Percentiles rank a stretch among this genome's conserved stretches.
phyloP scores from a whole-genome alignment of 805 yeast species.

The Priceomyces castillae region DNA sequence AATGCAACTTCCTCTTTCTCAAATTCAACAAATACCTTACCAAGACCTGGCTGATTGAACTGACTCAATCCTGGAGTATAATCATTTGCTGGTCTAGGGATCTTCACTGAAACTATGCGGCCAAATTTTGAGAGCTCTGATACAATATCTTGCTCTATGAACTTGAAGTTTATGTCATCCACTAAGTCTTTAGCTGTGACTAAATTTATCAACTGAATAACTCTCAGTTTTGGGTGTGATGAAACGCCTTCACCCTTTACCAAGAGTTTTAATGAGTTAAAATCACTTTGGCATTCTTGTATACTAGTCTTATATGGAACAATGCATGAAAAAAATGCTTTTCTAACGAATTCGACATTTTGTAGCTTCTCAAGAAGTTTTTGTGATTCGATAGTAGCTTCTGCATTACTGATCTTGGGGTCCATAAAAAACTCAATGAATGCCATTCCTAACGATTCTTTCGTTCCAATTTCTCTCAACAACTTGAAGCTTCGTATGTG shows the following conservation, averaged over 20 bases:
- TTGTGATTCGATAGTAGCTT: constrained; percentile 12
- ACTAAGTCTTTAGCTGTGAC: constrained; percentile 63
- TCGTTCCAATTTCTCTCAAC: constrained; percentile 46
- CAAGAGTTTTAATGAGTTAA: constrained; percentile 35
- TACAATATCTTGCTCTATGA: constrained; percentile 51
- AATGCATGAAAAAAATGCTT: constrained; percentile 35
- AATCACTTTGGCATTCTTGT: constrained; percentile 36
- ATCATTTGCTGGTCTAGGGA: constrained; percentile 61
- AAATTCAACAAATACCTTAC: constrained; percentile 71
- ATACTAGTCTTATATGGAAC: constrained; percentile 28
- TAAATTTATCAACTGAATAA: constrained; percentile 64
- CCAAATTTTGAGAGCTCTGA: constrained; percentile 53
- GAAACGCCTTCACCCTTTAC: constrained; percentile 36
- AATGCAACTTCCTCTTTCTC: constrained; percentile 48
- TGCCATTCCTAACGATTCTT: constrained; percentile 55
- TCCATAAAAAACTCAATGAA: constrained; percentile 45
- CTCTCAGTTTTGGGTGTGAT: constrained; percentile 44
- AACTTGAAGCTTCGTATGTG: constrained; percentile 40
- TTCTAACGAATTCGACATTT: constrained; percentile 14
- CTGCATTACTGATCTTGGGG: constrained; percentile 13
- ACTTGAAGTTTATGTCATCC: constrained; percentile 46
- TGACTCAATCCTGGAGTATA: constrained; percentile 40
- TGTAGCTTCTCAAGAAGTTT: constrained; percentile 14
- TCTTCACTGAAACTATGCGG: constrained; percentile 48
- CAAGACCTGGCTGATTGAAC: constrained; percentile 54